Evolutionary conservation across 192 early-diverging fungal species (phyloP).

Genomic region (Allomyces macrogynus): DNA sequence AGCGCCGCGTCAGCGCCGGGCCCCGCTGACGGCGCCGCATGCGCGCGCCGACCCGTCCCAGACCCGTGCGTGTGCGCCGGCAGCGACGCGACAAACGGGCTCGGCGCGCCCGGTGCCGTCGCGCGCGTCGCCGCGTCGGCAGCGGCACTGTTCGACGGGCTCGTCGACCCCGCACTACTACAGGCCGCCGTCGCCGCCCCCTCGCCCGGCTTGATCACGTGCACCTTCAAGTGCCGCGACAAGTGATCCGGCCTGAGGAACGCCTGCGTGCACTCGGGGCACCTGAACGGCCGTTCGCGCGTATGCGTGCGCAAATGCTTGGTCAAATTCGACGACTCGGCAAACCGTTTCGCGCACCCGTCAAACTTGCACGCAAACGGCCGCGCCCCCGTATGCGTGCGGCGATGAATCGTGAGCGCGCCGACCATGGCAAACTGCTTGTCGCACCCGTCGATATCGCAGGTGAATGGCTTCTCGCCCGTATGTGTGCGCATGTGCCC

Average conservation of each 20-base stretch:
- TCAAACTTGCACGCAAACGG: slow-evolving; percentile 30
- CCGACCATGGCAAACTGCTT: slow-evolving; percentile 46
- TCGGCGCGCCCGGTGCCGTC: too few relatives aligned
- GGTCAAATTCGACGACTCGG: slow-evolving; percentile 30
- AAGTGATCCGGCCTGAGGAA: slow-evolving; percentile 34
- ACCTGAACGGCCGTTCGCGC: slow-evolving; percentile 49
- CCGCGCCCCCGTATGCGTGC: slow-evolving; percentile 42
- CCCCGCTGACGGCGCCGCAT: too few relatives aligned
- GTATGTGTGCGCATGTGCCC: slow-evolving; percentile 59
- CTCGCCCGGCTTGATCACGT: slow-evolving; percentile 11
- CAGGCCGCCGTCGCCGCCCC: slow-evolving; percentile 2
- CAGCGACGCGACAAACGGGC: too few relatives aligned
- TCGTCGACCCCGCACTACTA: too few relatives aligned
- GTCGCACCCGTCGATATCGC: slow-evolving; percentile 36
- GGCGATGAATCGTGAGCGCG: slow-evolving; percentile 43
- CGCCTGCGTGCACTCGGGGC: slow-evolving; percentile 20
- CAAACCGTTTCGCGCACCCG: slow-evolving; percentile 29
- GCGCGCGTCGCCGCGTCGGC: too few relatives aligned
- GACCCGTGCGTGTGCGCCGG: too few relatives aligned
- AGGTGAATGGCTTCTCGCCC: slow-evolving; percentile 51
- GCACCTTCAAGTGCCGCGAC: slow-evolving; percentile 10
- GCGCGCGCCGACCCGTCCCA: too few relatives aligned
- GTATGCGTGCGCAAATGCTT: slow-evolving; percentile 37
- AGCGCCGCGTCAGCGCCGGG: too few relatives aligned
- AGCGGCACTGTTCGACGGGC: too few relatives aligned